Evolutionary conservation across 225 moss, liverwort and hornwort species (phyloP).

Genomic region (Bryum argenteum): DNA sequence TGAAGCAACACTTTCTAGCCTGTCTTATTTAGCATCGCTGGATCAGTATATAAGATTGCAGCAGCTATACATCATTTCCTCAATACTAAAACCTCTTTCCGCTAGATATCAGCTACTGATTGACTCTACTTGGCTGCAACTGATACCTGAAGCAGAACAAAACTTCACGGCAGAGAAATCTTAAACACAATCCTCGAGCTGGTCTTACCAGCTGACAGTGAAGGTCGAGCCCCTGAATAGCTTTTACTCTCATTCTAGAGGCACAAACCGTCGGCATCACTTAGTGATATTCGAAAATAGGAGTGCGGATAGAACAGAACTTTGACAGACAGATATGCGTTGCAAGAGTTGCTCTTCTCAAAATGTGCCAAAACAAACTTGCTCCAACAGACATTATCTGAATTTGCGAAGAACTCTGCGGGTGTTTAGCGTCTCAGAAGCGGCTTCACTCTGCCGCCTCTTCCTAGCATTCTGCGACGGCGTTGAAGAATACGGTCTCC

Average conservation of each 20-base stretch:
- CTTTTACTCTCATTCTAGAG: not conserved
- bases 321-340: not conserved
- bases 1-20: not conserved
- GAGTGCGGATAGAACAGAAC: not conserved
- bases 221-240: not conserved
- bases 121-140: slow-evolving; percentile 27
- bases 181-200: not conserved
- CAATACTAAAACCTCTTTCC: not conserved
- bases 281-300: not conserved
- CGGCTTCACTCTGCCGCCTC: slow-evolving; percentile 30
- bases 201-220: not conserved
- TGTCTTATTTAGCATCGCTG: slow-evolving; percentile 13
- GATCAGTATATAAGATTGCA: slow-evolving; percentile 5
- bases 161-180: not conserved
- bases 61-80: not conserved
- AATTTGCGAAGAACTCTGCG: slow-evolving; percentile 50
- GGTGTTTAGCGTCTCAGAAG: slow-evolving; percentile 19
- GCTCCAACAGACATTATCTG: slow-evolving; percentile 12
- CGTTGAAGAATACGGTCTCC: slow-evolving; percentile 17
- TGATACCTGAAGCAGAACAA: slow-evolving; percentile 2
- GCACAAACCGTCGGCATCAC: not conserved
- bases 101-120: slow-evolving; percentile 35
- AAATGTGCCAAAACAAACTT: not conserved
- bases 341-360: not conserved
- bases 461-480: slow-evolving; percentile 29